These are phyloP conservation scores for Cyclocybe aegerita DNA, from an alignment of 768 basidiomycete genomes.

Conservation along the genomic window DNA sequence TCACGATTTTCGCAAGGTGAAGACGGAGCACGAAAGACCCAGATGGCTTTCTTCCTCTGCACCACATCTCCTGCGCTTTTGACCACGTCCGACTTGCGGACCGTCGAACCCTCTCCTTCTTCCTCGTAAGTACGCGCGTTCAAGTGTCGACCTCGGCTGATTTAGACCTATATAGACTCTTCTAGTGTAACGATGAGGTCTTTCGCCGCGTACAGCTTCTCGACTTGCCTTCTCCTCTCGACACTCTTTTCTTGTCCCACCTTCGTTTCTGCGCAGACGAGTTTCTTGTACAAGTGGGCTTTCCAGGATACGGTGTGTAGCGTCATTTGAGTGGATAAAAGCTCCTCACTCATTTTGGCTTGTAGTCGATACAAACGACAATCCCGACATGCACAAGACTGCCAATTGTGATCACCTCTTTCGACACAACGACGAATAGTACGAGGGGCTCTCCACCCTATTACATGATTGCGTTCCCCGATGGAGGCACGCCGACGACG, in stretches of 20 bases:
- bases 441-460: conserved; percentile 33
- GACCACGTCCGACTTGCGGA: too few species aligned
- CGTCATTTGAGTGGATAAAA: background rate
- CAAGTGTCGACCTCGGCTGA: too few species aligned
- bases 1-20: too few species aligned
- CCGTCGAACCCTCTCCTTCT: too few species aligned
- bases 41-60: too few species aligned
- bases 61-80: too few species aligned
- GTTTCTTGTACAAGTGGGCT: conserved; percentile 6
- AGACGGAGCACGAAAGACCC: too few species aligned
- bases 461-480: conserved; percentile 40
- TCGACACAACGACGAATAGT: conserved; percentile 9
- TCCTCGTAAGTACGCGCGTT: too few species aligned
- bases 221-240: background rate
- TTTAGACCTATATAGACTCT: background rate
- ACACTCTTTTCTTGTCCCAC: background rate
- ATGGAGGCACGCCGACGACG: conserved; percentile 32
- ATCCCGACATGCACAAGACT: conserved; percentile 24
- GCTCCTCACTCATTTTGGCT: background rate
- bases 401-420: conserved; percentile 20
- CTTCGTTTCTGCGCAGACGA: conserved; percentile 6
- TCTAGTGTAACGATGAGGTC: background rate
- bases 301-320: conserved; percentile 7
- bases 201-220: background rate
- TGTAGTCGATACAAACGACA: conserved; percentile 7